Conservation (phyloP, 495 filamentous ascomycete species). For the Lentithecium fluviatile region DNA sequence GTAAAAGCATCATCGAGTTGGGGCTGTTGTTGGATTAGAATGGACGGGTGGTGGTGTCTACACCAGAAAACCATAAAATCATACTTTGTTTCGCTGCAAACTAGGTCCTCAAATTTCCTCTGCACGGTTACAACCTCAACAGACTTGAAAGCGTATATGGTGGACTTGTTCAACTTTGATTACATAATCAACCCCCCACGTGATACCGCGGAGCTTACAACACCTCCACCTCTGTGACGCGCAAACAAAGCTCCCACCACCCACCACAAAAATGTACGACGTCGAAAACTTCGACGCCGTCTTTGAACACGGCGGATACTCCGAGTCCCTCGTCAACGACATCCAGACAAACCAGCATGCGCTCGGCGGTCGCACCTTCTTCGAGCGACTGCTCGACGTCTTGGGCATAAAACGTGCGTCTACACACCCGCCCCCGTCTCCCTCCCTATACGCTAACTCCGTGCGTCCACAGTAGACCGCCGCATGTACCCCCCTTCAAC, state of each 20-base stretch:
- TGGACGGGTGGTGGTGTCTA: not conserved
- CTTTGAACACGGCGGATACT: constrained; percentile 63
- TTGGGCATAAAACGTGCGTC: constrained; percentile 65
- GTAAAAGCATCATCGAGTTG: no score
- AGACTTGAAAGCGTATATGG: no score
- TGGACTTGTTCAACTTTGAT: no score
- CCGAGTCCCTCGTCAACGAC: constrained; percentile 54
- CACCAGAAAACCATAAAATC: not conserved
- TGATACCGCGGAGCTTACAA: no score
- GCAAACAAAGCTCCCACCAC: no score
- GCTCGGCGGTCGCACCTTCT: constrained; percentile 67
- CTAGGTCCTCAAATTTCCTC: no score
- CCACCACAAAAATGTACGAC: constrained; percentile 32
- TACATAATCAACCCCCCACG: no score
- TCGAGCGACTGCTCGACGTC: constrained; percentile 69
- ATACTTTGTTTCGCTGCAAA: no score
- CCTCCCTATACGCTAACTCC: constrained; percentile 18
- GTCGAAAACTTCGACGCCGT: constrained; percentile 59
- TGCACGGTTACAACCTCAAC: no score
- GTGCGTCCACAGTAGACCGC: constrained; percentile 43
- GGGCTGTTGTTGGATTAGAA: no score
- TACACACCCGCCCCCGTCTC: not conserved
- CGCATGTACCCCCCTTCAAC: constrained; percentile 69
- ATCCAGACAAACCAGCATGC: constrained; percentile 62
- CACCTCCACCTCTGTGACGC: no score